Evolutionary conservation across 306 rosid species (phyloP).

Genomic region (Quercus variabilis): DNA sequence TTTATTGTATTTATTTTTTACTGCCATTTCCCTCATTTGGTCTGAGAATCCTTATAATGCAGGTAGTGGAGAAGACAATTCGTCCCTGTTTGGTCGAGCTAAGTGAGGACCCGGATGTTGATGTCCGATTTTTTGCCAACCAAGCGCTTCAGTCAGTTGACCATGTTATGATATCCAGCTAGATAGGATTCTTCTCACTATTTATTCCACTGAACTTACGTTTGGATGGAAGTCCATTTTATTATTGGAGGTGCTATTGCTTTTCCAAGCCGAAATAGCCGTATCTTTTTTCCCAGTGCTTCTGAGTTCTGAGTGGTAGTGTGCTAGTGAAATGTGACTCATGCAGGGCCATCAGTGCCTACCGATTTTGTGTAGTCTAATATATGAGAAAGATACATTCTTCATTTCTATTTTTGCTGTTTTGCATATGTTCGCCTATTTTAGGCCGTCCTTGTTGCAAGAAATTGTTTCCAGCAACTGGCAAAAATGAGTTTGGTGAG

Average conservation of each 20-base stretch:
- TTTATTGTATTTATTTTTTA: neutral
- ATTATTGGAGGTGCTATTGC: conserved; percentile 13
- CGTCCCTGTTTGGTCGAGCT: conserved; percentile 92
- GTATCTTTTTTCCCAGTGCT: conserved; percentile 25
- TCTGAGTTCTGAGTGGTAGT: conserved; percentile 4
- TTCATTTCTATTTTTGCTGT: neutral
- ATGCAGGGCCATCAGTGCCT: neutral
- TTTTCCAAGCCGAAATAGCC: conserved; percentile 8
- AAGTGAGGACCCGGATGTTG: conserved; percentile 94
- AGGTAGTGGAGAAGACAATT: conserved; percentile 87
- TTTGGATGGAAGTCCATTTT: no score
- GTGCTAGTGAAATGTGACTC: conserved; percentile 23
- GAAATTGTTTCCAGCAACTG: neutral
- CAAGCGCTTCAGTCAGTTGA: conserved; percentile 89
- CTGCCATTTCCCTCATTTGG: conserved; percentile 1
- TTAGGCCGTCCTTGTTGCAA: neutral
- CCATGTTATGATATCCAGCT: conserved; percentile 85
- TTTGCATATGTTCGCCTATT: neutral
- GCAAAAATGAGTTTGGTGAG: neutral
- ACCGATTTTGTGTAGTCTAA: neutral
- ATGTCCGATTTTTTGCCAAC: conserved; percentile 80
- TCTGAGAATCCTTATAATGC: conserved; percentile 16
- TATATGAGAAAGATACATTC: conserved; percentile 2
- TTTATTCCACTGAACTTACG: conserved; percentile 8
- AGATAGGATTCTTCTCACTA: conserved; percentile 29